A percentile compares a stretch with the other conserved stretches of the same genome.
These are phyloP conservation scores for Fusarium multiceps DNA, from an alignment of 2,329 filamentous ascomycete species.

Conservation along the genomic window DNA sequence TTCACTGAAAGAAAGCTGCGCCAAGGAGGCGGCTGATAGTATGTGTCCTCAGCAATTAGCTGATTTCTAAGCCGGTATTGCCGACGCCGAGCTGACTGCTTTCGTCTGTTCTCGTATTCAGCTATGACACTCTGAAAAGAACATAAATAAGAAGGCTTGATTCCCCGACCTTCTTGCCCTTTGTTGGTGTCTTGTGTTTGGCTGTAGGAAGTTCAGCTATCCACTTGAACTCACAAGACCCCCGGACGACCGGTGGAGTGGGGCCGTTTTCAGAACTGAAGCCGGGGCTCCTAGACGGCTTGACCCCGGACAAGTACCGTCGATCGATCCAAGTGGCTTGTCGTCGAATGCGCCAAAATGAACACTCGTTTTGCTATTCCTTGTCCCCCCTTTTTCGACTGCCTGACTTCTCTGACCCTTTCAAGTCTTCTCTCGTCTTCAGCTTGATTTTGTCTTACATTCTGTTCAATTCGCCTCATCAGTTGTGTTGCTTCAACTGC, in stretches of 20 bases:
- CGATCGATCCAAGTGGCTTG: slow-evolving; percentile 4
- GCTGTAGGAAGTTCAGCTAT: no score
- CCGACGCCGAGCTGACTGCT: background rate
- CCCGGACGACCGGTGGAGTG: no score
- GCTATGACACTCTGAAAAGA: background rate
- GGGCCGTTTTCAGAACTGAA: no score
- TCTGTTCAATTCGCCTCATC: background rate
- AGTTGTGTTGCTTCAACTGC: background rate
- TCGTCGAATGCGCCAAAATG: background rate
- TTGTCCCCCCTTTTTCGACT: background rate
- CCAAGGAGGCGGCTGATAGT: background rate
- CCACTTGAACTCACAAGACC: no score
- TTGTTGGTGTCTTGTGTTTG: background rate
- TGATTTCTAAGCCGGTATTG: slow-evolving; percentile 5
- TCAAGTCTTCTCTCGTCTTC: background rate
- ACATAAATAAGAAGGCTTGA: slow-evolving; percentile 4
- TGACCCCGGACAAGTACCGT: background rate
- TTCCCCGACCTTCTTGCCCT: background rate
- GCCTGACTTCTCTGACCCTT: background rate
- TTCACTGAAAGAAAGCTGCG: background rate
- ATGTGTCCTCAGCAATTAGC: background rate
- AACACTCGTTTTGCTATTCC: slow-evolving; percentile 1
- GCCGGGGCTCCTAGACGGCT: background rate
- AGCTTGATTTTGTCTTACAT: background rate
- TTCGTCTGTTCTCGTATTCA: background rate